Evolutionary conservation across 176 grass and related monocot genomes (phyloP).

Genomic region (Dendrocalamus sinicus): DNA sequence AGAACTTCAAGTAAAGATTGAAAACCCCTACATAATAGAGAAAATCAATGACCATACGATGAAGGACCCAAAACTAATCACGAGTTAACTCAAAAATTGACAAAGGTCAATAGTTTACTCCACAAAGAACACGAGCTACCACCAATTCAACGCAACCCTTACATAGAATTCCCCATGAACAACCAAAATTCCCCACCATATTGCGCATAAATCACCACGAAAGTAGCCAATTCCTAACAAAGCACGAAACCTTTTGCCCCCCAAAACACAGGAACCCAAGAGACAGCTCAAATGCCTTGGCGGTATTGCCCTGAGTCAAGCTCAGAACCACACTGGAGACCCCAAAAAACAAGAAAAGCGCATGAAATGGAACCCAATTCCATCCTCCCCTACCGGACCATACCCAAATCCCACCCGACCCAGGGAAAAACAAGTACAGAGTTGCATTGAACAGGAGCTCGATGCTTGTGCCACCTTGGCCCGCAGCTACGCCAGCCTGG

Average conservation of each 20-base stretch:
- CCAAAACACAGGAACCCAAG: not conserved
- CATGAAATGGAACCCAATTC: not conserved
- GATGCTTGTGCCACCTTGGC: too few relatives aligned
- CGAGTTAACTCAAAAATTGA: not conserved
- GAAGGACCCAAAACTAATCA: not conserved
- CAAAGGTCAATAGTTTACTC: slow-evolving; percentile 15
- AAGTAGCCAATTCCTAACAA: slow-evolving; percentile 1
- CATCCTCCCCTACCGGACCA: not conserved
- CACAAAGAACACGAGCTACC: not conserved
- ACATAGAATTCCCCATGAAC: not conserved
- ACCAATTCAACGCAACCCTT: slow-evolving; percentile 1
- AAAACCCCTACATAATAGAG: not conserved
- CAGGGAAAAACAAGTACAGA: not conserved
- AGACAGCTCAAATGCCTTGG: not conserved
- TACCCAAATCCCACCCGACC: slow-evolving; percentile 44
- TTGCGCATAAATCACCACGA: not conserved
- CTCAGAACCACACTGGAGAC: not conserved
- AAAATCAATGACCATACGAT: not conserved
- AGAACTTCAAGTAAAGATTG: not conserved
- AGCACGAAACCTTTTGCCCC: not conserved
- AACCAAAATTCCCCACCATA: not conserved
- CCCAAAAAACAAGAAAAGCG: not conserved
- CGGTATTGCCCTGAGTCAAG: slow-evolving; percentile 32
- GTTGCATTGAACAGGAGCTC: slow-evolving; percentile 14
- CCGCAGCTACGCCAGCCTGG: too few relatives aligned